Conservation (phyloP, 2,329 filamentous ascomycete genomes). For the Alternaria sp. region DNA sequence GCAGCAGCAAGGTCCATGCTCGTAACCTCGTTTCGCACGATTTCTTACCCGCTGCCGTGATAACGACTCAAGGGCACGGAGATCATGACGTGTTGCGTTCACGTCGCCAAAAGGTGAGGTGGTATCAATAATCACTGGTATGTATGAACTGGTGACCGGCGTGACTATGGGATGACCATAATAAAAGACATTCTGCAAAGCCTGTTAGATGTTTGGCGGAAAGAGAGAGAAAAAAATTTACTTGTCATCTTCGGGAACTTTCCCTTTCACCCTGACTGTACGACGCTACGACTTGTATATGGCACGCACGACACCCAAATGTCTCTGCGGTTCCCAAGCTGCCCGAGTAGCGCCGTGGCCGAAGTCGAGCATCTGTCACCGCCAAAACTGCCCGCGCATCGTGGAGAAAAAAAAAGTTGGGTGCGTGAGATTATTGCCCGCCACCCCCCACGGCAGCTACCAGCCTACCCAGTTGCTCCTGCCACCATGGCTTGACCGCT, state of each 20-base stretch:
- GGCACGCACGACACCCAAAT: background rate
- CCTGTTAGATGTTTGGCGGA: background rate
- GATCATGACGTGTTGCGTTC: constrained; percentile 10
- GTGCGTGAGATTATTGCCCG: constrained; percentile 10
- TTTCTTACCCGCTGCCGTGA: constrained; percentile 11
- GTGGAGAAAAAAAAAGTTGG: constrained; percentile 11
- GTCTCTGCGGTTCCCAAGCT: constrained; percentile 6
- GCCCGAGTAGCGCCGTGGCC: background rate
- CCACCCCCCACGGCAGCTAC: background rate
- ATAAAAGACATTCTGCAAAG: background rate
- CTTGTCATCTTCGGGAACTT: background rate
- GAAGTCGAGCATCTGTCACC: constrained; percentile 4
- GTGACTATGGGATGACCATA: background rate
- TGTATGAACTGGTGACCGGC: background rate
- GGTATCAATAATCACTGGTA: background rate
- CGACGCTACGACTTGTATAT: constrained; percentile 1
- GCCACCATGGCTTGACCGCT: constrained; percentile 10
- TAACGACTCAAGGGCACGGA: constrained; percentile 10
- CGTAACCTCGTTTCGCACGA: constrained; percentile 17
- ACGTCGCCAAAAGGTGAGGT: background rate
- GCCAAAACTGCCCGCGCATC: constrained; percentile 6
- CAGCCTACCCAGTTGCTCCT: constrained; percentile 1
- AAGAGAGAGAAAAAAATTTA: background rate
- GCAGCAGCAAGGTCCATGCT: constrained; percentile 11
- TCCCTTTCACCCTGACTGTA: background rate